phyloP scores from a whole-genome alignment of 2,329 filamentous ascomycete species.

The Verticillium nubilum region DNA sequence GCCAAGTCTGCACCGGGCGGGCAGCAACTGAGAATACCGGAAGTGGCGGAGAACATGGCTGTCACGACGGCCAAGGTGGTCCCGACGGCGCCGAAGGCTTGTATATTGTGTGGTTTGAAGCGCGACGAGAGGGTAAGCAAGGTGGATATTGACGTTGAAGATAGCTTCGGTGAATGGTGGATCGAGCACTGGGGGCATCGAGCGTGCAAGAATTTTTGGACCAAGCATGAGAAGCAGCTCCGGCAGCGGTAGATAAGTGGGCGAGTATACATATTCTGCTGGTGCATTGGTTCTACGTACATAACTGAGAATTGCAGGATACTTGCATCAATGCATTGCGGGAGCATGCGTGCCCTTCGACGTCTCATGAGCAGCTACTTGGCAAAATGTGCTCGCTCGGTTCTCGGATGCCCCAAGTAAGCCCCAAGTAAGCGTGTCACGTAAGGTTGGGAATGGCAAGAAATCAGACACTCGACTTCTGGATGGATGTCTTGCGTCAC shows the following conservation, averaged over 20 bases:
- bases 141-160: slow-evolving; percentile 72
- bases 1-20: slow-evolving; percentile 43
- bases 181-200: slow-evolving; percentile 80
- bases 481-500: too few relatives aligned
- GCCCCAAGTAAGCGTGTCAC: too few relatives aligned
- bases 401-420: too few relatives aligned
- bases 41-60: slow-evolving; percentile 63
- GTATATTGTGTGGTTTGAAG: slow-evolving; percentile 82
- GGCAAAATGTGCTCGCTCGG: too few relatives aligned
- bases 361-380: too few relatives aligned
- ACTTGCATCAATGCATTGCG: too few relatives aligned
- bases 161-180: slow-evolving; percentile 98
- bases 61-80: slow-evolving; percentile 68
- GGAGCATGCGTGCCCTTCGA: too few relatives aligned
- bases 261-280: neutral
- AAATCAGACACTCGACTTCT: too few relatives aligned
- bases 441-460: too few relatives aligned
- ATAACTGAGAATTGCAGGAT: too few relatives aligned
- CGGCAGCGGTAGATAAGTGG: slow-evolving; percentile 52
- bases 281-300: neutral
- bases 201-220: slow-evolving; percentile 81
- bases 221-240: slow-evolving; percentile 64
- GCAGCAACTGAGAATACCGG: slow-evolving; percentile 53
- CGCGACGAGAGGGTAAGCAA: slow-evolving; percentile 76
- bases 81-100: slow-evolving; percentile 67